A percentile compares a stretch with the other conserved stretches of the same genome.
These are phyloP conservation scores for Coprinopsis cinerea DNA, from an alignment of 768 basidiomycete genomes.

Conservation along the genomic window DNA sequence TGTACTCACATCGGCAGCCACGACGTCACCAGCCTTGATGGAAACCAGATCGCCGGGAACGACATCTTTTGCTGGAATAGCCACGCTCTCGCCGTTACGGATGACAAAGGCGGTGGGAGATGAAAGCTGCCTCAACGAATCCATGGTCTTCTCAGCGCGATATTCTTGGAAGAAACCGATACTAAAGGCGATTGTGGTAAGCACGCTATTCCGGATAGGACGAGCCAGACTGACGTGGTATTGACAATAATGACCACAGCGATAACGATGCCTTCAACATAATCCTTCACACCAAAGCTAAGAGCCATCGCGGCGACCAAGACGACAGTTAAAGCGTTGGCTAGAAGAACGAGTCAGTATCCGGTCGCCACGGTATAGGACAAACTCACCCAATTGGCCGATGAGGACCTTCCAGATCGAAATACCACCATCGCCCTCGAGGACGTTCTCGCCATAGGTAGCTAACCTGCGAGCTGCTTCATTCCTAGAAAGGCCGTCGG, in stretches of 20 bases:
- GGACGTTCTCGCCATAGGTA: constrained; percentile 27
- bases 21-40: constrained; percentile 35
- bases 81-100: constrained; percentile 32
- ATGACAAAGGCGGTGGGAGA: constrained; percentile 41
- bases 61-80: constrained; percentile 36
- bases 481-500: constrained; percentile 24
- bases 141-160: constrained; percentile 46
- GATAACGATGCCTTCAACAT: constrained; percentile 46
- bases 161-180: constrained; percentile 46
- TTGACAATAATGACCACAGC: constrained; percentile 38
- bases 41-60: constrained; percentile 37
- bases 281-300: constrained; percentile 50
- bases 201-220: neutral
- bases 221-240: constrained; percentile 17
- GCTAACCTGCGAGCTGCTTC: constrained; percentile 28
- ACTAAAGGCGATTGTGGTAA: constrained; percentile 11
- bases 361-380: neutral
- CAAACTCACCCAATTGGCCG: constrained; percentile 26
- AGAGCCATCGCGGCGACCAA: constrained; percentile 39
- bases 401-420: constrained; percentile 28
- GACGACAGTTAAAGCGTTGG: constrained; percentile 36
- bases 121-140: constrained; percentile 40
- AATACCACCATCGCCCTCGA: constrained; percentile 28
- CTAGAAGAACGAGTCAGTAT: constrained; percentile 13
- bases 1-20: constrained; percentile 37